phyloP scores from a whole-genome alignment of 2,329 filamentous ascomycete species.

The Paecilomyces sp. region DNA sequence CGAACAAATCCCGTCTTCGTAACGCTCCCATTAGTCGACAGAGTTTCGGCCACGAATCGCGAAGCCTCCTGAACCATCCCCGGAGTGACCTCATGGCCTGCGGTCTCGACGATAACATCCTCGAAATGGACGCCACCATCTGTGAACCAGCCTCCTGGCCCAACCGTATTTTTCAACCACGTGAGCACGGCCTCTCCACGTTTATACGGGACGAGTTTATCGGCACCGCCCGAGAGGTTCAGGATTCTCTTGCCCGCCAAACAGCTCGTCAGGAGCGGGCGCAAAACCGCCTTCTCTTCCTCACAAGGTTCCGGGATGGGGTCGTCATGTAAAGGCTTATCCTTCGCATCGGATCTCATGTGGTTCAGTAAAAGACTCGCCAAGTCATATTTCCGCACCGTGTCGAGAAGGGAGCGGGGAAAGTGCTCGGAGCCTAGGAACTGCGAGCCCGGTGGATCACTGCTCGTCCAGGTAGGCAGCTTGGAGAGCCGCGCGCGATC shows the following conservation, averaged over 20 bases:
- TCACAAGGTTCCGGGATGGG: slow-evolving; percentile 31
- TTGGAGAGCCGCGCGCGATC: slow-evolving; percentile 70
- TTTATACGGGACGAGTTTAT: slow-evolving; percentile 56
- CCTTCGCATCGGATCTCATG: slow-evolving; percentile 13
- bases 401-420: slow-evolving; percentile 58
- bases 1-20: slow-evolving; percentile 21
- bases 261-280: slow-evolving; percentile 34
- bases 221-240: slow-evolving; percentile 46
- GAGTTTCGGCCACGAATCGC: slow-evolving; percentile 44
- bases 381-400: slow-evolving; percentile 64
- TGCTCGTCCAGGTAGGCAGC: slow-evolving; percentile 52
- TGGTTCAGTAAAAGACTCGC: slow-evolving; percentile 63
- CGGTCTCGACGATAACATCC: slow-evolving; percentile 50
- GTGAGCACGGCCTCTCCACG: slow-evolving; percentile 50
- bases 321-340: slow-evolving; percentile 19
- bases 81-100: slow-evolving; percentile 52
- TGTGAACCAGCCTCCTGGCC: slow-evolving; percentile 39
- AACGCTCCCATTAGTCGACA: slow-evolving; percentile 20
- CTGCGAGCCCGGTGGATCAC: slow-evolving; percentile 47
- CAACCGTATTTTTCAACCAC: slow-evolving; percentile 45
- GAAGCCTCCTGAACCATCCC: slow-evolving; percentile 51
- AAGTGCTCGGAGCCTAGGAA: slow-evolving; percentile 78
- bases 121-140: slow-evolving; percentile 48
- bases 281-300: slow-evolving; percentile 36
- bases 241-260: slow-evolving; percentile 49